Percentiles rank a stretch among this genome's conserved stretches.
These are phyloP conservation scores for Alternaria longipes DNA, from an alignment of 2,329 filamentous ascomycete species.

Conservation along the genomic window DNA sequence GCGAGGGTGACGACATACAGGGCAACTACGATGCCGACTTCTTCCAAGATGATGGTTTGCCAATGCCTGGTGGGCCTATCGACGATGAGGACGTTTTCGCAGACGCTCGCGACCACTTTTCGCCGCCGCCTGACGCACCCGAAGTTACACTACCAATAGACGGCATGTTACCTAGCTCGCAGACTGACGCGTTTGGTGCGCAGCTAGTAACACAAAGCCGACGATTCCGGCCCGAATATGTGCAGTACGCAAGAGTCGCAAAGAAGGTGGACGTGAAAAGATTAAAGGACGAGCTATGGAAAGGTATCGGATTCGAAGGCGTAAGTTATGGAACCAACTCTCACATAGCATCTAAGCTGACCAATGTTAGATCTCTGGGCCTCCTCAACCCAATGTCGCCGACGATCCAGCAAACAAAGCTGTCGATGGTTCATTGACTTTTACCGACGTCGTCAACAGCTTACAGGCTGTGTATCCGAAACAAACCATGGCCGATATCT, in stretches of 20 bases:
- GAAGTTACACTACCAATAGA: conserved; percentile 39
- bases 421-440: conserved; percentile 71
- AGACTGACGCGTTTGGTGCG: conserved; percentile 67
- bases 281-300: conserved; percentile 73
- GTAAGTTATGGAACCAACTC: conserved; percentile 30
- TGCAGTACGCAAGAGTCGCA: conserved; percentile 71
- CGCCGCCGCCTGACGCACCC: conserved; percentile 65
- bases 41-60: conserved; percentile 87
- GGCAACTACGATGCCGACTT: conserved; percentile 97
- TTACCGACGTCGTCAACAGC: conserved; percentile 91
- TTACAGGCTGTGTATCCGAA: conserved; percentile 87
- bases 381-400: conserved; percentile 22
- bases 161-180: conserved; percentile 62
- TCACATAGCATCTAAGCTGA: conserved; percentile 17
- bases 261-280: conserved; percentile 73
- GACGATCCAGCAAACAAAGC: conserved; percentile 51
- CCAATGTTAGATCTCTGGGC: conserved; percentile 28
- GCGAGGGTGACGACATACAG: conserved; percentile 65
- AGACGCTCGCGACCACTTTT: conserved; percentile 81
- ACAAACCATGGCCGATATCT: conserved; percentile 89
- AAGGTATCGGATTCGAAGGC: conserved; percentile 64
- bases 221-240: conserved; percentile 69
- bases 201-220: conserved; percentile 70
- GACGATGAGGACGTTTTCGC: conserved; percentile 77
- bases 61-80: conserved; percentile 69